Base-by-base conservation (phyloP, 2,329 filamentous ascomycete genomes). In the Aspergillus calidoustus region DNA sequence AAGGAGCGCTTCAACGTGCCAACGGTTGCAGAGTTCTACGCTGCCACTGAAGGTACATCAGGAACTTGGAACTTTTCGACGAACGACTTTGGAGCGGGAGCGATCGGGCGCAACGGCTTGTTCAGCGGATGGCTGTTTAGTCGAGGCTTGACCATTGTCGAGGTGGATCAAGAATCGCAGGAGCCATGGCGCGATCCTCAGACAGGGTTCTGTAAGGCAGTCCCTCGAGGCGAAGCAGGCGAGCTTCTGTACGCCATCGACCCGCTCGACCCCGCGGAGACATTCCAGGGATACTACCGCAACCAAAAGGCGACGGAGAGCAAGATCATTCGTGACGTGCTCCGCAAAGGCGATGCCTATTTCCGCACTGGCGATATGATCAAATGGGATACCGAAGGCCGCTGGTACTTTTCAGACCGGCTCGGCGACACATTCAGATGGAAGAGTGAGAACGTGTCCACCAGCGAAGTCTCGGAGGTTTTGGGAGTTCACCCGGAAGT, bases 341-440 rank as follows among this genome's bases (percentile, higher is more conserved):
- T 95, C 65, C 80, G 78, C 61, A 89, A 89, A 70, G 92, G 90
- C 15, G 93, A 97, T 71, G 89, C 87, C 0, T 96, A 87, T 82
- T 96, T 93, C 81, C 87, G 92, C 25, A 90, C 91, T 0, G 93
- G 93, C n/a, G 93, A 97, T 70, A 83, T 95, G 19, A 79, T 95
- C 34, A 83, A 88, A n/a, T 86, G 84, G 79, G 90, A 93, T 66
- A 61, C 64, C 1, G 88, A 95, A 60, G 91, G 92, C 5, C 82
- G 88, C 3, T 85, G 88, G 74, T 95, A 84, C 80, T 97, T 97
- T 79, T 87, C 88, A 60, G 93, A 97, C 65, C 77, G 83, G 4
- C 76, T 84, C 54, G 83, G 83, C 11, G 83, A 85, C 64, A 85
- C 83, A 0, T 85, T 82, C 71, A 74, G 83, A 9, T 85, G 83